Evolutionary conservation across 805 yeast genomes (phyloP).

Genomic region (Debaryomyces tyrocola): DNA sequence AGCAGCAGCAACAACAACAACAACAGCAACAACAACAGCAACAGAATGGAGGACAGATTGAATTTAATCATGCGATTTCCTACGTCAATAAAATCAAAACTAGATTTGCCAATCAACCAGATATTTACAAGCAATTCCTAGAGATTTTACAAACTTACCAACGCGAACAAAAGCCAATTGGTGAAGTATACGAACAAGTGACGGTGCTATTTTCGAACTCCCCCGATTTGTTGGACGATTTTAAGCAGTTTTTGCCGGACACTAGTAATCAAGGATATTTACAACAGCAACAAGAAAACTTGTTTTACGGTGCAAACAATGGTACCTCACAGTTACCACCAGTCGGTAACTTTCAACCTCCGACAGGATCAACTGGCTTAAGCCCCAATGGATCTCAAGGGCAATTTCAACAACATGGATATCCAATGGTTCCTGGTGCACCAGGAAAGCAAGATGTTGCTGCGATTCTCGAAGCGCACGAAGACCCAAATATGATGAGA

Average conservation of each 20-base stretch:
- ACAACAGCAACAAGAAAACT: slow-evolving; percentile 16
- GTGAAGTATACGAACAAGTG: slow-evolving; percentile 93
- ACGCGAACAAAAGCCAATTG: slow-evolving; percentile 91
- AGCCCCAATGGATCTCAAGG: slow-evolving; percentile 21
- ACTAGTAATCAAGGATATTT: slow-evolving; percentile 43
- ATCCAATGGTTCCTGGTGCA: slow-evolving; percentile 8
- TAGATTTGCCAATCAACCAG: slow-evolving; percentile 91
- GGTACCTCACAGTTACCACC: slow-evolving; percentile 70
- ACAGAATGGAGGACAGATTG: slow-evolving; percentile 69
- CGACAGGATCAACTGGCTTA: slow-evolving; percentile 34
- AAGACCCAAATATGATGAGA: background rate
- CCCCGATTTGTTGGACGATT: slow-evolving; percentile 92
- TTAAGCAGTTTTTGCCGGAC: slow-evolving; percentile 93
- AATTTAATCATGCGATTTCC: slow-evolving; percentile 94
- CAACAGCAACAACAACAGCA: slow-evolving; percentile 12
- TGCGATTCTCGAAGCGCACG: slow-evolving; percentile 1
- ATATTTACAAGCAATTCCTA: slow-evolving; percentile 88
- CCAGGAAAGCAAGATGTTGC: slow-evolving; percentile 11
- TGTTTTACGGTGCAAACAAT: slow-evolving; percentile 21
- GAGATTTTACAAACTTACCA: slow-evolving; percentile 96
- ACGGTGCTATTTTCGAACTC: slow-evolving; percentile 86
- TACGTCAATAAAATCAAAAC: slow-evolving; percentile 96
- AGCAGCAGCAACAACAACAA: slow-evolving; percentile 4
- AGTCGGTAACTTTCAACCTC: slow-evolving; percentile 83
- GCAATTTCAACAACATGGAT: slow-evolving; percentile 18